Percentiles rank a stretch among this genome's conserved stretches.
Conservation (phyloP, 805 yeast species). For the Yamadazyma akitaensis region DNA sequence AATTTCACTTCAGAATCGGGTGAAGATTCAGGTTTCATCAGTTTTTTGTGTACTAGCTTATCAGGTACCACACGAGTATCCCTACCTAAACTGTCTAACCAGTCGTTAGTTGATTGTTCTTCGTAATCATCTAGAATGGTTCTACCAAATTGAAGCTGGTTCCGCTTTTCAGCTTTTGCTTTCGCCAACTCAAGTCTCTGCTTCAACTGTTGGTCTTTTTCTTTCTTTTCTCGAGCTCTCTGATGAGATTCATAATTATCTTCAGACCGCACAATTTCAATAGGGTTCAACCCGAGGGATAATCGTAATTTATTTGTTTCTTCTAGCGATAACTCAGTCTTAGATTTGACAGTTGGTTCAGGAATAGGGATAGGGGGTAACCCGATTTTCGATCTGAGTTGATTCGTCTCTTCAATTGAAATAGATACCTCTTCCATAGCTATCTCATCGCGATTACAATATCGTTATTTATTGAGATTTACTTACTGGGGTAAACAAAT, state of each 20-base stretch:
- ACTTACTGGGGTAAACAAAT: not conserved
- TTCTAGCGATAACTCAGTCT: slow-evolving; percentile 34
- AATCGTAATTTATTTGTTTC: slow-evolving; percentile 55
- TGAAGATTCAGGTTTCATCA: not conserved
- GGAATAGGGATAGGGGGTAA: slow-evolving; percentile 31
- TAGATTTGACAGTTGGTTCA: not conserved
- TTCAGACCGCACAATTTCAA: slow-evolving; percentile 21
- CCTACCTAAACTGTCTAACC: slow-evolving; percentile 35
- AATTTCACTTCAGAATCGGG: slow-evolving; percentile 29
- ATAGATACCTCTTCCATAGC: slow-evolving; percentile 23
- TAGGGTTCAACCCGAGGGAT: slow-evolving; percentile 53
- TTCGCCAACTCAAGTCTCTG: slow-evolving; percentile 19
- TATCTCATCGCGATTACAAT: slow-evolving; percentile 2
- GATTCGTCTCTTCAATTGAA: slow-evolving; percentile 44
- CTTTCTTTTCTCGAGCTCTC: not conserved
- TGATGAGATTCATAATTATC: not conserved
- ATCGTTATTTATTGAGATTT: not conserved
- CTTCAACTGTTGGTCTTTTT: slow-evolving; percentile 6
- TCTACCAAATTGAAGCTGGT: slow-evolving; percentile 18
- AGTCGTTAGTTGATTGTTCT: slow-evolving; percentile 35
- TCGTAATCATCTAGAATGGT: slow-evolving; percentile 25
- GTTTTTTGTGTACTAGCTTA: not conserved
- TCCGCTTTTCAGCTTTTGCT: slow-evolving; percentile 16
- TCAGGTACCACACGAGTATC: not conserved
- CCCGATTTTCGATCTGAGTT: slow-evolving; percentile 36